phyloP scores from a whole-genome alignment of 345 rosid genomes.

The Gossypium sturtianum region DNA sequence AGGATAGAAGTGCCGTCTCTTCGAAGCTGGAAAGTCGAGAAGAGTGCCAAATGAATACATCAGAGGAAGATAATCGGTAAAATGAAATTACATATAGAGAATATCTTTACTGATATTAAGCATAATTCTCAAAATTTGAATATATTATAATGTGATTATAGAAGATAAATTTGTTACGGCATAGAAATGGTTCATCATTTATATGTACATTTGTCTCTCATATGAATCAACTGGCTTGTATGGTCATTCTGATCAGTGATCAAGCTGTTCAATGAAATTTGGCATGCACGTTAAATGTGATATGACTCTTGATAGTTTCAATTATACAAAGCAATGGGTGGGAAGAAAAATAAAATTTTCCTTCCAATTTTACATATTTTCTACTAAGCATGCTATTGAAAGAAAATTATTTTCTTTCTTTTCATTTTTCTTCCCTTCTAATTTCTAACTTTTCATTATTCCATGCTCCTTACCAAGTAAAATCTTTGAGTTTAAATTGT shows the following conservation, averaged over 20 bases:
- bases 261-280: background rate
- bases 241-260: background rate
- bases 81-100: background rate
- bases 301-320: conserved; percentile 6
- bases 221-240: background rate
- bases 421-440: background rate
- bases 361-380: background rate
- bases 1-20: conserved; percentile 53
- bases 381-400: background rate
- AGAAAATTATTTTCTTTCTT: background rate
- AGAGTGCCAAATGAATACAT: conserved; percentile 20
- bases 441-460: background rate
- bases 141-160: background rate
- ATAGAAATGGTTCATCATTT: background rate
- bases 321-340: background rate
- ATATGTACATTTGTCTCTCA: background rate
- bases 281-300: background rate
- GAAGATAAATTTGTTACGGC: background rate
- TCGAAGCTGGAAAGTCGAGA: conserved; percentile 33
- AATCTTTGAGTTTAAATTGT: background rate
- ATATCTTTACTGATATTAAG: background rate
- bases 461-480: background rate
- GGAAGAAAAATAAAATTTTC: background rate
- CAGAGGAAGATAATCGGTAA: conserved; percentile 38
- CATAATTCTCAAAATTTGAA: background rate